Conservation (phyloP, 2,329 filamentous ascomycete species). For the Plenodomus tracheiphilus region DNA sequence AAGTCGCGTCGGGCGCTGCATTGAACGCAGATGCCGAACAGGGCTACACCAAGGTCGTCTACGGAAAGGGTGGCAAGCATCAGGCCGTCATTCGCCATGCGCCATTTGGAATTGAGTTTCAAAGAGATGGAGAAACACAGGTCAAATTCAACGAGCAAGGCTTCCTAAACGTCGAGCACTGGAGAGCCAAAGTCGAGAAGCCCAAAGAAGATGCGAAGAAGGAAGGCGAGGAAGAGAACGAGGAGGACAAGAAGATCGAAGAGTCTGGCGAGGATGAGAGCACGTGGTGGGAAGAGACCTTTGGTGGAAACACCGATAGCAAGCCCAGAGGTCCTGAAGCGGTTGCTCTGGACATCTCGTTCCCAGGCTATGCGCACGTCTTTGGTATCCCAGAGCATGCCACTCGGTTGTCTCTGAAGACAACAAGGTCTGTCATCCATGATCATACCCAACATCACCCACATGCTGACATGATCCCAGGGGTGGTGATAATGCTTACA, state of each 20-base stretch:
- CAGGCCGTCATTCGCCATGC: conserved; percentile 82
- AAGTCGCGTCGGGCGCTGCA: conserved; percentile 71
- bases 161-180: conserved; percentile 91
- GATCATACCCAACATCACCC: neutral
- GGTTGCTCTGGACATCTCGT: conserved; percentile 86
- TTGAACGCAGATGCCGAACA: conserved; percentile 66
- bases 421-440: conserved; percentile 70
- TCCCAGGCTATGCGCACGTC: conserved; percentile 88
- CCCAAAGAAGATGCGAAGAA: conserved; percentile 51
- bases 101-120: conserved; percentile 85
- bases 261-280: conserved; percentile 70
- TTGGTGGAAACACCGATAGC: conserved; percentile 91
- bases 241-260: conserved; percentile 49
- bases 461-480: conserved; percentile 31
- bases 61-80: conserved; percentile 74
- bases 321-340: conserved; percentile 97
- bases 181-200: conserved; percentile 82
- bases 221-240: conserved; percentile 52
- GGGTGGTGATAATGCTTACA: conserved; percentile 81
- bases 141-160: conserved; percentile 90
- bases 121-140: conserved; percentile 77
- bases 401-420: conserved; percentile 81
- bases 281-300: conserved; percentile 97
- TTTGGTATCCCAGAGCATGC: conserved; percentile 94
- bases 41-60: conserved; percentile 73